phyloP scores from a whole-genome alignment of 345 rosid species.

The Aquilaria sinensis region DNA sequence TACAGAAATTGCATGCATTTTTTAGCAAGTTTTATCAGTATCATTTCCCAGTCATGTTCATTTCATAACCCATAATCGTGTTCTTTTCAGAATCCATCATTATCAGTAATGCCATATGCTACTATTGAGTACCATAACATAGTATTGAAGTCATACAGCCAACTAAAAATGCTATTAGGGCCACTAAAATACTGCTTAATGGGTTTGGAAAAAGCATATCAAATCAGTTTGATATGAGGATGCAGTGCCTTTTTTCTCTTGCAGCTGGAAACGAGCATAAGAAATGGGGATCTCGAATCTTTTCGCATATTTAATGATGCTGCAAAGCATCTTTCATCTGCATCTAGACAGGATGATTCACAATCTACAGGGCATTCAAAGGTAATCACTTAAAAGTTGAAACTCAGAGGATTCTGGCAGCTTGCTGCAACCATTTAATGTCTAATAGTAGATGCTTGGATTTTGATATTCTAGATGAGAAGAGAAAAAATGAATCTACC shows the following conservation, averaged over 20 bases:
- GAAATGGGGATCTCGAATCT: constrained; percentile 71
- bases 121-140: neutral
- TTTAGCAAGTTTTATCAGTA: neutral
- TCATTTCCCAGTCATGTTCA: neutral
- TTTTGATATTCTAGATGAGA: constrained; percentile 25
- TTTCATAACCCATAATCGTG: neutral
- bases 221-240: too few relatives aligned
- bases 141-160: neutral
- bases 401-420: neutral
- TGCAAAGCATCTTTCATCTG: constrained; percentile 30
- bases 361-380: constrained; percentile 21
- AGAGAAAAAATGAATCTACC: constrained; percentile 28
- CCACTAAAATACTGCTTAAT: neutral
- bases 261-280: constrained; percentile 81
- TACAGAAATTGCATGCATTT: constrained; percentile 9
- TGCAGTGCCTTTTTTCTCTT: constrained; percentile 6
- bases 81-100: neutral
- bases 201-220: neutral
- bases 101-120: neutral
- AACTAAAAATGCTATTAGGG: neutral
- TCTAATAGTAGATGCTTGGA: constrained; percentile 8
- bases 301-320: constrained; percentile 44
- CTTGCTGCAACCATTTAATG: neutral
- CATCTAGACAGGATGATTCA: constrained; percentile 18
- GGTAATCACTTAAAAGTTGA: constrained; percentile 41